Evolutionary conservation across 805 yeast genomes (phyloP), one percentile per base, ranked within the genome.

Genomic region (Lipomyces sp.): DNA sequence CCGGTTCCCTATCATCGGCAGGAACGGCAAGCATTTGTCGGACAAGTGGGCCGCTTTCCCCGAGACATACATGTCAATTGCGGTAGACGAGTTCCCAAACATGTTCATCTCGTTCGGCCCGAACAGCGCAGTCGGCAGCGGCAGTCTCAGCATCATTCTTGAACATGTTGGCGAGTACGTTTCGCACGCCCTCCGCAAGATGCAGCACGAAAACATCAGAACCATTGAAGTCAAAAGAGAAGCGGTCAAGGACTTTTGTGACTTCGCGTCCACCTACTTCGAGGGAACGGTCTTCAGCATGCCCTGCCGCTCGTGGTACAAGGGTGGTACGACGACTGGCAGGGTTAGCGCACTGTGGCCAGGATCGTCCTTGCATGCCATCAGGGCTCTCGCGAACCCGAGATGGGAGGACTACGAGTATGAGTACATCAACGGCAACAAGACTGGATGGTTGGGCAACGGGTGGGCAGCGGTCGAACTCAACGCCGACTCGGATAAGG

Each of bases 371-470:
- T 19, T 51, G 21, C 58, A 54, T 23, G 35, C 47, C 4, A 33
- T 54, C 3, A 29, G 21, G 18, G 44, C 53, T 2, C 41, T 52
- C 35, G 45, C 29, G 18, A 37, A 47, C 18, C 56, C 58, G 4
- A 23, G 58, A 21, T 54, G 52, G 52, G 58, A 54, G 29, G 58
- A 54, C 38, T 54, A 45, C 32, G 39, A 51, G n/a, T 51, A 47
- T 29, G 31, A 18, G 1, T 53, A 45, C 19, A 28, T 50, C 24
- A 38, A 31, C 22, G 54, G 42, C 21, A 50, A 50, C 28, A 39
- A 47, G 14, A 32, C 45, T 32, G 45, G 32, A 4, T 50, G 45
- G 43, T 39, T 50, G 16, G 54, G 54, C 19, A 39, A 50, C 19
- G 54, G 54, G 11, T 50, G 36, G 38, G 21, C 50, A 2, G 40